These are phyloP conservation scores for Penicillium lividum DNA, from an alignment of 495 filamentous ascomycete genomes.

Conservation along the genomic window DNA sequence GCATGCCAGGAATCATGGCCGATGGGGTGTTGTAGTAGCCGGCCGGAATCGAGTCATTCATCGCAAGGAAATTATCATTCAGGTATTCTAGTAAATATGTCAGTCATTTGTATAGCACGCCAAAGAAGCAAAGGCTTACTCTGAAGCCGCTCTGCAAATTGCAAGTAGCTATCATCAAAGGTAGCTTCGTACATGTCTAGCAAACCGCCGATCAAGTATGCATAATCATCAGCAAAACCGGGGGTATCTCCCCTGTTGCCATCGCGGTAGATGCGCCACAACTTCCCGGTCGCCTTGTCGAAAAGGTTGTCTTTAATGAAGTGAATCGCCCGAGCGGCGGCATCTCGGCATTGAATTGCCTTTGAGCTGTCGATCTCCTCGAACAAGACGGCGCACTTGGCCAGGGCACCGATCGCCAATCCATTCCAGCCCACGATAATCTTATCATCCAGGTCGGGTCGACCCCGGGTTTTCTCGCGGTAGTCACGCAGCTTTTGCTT, in stretches of 20 bases:
- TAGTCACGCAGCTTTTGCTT: constrained; percentile 71
- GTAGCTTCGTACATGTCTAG: constrained; percentile 88
- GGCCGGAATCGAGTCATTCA: constrained; percentile 43
- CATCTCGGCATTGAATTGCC: constrained; percentile 57
- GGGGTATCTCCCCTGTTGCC: constrained; percentile 64
- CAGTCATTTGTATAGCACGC: constrained; percentile 5
- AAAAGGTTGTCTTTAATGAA: constrained; percentile 84
- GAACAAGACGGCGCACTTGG: constrained; percentile 70
- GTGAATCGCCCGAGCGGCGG: constrained; percentile 65
- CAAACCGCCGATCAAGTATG: constrained; percentile 81
- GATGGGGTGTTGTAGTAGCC: constrained; percentile 88
- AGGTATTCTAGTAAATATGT: constrained; percentile 56
- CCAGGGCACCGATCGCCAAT: constrained; percentile 80
- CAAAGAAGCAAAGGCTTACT: constrained; percentile 41
- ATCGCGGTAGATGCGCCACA: constrained; percentile 78
- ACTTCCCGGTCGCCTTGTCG: constrained; percentile 57
- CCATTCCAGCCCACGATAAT: constrained; percentile 89
- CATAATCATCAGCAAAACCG: constrained; percentile 95
- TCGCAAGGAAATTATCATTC: constrained; percentile 68
- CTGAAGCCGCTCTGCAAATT: constrained; percentile 84
- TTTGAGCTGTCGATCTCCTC: constrained; percentile 58
- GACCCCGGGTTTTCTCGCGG: constrained; percentile 71
- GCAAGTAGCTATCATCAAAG: constrained; percentile 74
- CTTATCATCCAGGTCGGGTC: constrained; percentile 88
- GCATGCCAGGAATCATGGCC: constrained; percentile 62